phyloP scores from a whole-genome alignment of 164 flowering plant species.

The Hamamelis virginiana region DNA sequence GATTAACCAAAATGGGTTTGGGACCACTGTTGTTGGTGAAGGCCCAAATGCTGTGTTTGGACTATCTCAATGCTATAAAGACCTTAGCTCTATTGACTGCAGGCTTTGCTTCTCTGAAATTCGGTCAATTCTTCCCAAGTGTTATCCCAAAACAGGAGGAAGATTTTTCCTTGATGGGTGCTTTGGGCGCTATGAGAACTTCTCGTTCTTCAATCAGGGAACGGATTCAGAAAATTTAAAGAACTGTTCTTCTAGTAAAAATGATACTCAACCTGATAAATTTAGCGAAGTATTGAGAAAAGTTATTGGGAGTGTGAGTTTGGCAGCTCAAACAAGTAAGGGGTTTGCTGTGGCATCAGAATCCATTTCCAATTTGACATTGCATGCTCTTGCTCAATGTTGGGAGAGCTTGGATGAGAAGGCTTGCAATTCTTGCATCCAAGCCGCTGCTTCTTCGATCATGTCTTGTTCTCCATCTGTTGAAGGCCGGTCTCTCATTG shows the following conservation, averaged over 20 bases:
- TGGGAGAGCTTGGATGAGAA: conserved; percentile 18
- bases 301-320: conserved; percentile 11
- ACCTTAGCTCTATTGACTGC: conserved; percentile 20
- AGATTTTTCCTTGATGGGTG: conserved; percentile 14
- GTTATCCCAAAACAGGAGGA: conserved; percentile 15
- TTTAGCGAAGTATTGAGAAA: conserved; percentile 3
- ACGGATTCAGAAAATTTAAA: not conserved
- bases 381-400: conserved; percentile 19
- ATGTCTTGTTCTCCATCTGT: conserved; percentile 12
- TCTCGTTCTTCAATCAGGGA: conserved; percentile 15
- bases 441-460: conserved; percentile 16
- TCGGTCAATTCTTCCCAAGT: conserved; percentile 7
- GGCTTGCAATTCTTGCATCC: conserved; percentile 20
- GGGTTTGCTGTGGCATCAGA: conserved; percentile 16
- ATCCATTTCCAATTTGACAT: conserved; percentile 1
- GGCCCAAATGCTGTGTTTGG: conserved; percentile 14
- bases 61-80: conserved; percentile 24
- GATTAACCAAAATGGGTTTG: conserved; percentile 14
- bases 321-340: conserved; percentile 1
- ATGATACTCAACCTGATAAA: not conserved
- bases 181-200: conserved; percentile 16
- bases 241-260: conserved; percentile 9
- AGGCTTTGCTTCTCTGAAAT: conserved; percentile 18
- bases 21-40: conserved; percentile 4
- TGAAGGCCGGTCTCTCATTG: conserved; percentile 21